These are phyloP conservation scores for Ceratocystis harringtonii DNA, from an alignment of 2,329 filamentous ascomycete species.

Conservation along the genomic window DNA sequence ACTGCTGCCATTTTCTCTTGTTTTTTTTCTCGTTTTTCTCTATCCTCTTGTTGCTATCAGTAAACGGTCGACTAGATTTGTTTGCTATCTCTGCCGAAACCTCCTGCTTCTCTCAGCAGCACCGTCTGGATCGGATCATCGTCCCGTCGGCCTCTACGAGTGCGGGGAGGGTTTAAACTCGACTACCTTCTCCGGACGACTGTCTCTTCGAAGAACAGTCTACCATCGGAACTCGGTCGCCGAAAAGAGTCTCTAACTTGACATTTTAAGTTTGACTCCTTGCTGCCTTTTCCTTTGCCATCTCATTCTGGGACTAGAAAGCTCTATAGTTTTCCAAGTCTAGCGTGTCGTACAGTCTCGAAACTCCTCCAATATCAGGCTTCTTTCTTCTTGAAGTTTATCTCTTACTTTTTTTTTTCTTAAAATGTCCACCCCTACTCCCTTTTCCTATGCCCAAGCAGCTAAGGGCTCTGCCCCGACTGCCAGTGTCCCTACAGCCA, in stretches of 20 bases:
- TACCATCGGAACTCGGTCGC: neutral
- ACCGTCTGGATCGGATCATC: constrained; percentile 12
- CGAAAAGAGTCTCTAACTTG: neutral
- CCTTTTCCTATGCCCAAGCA: constrained; percentile 91
- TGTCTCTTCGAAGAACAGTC: constrained; percentile 8
- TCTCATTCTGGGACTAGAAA: constrained; percentile 1
- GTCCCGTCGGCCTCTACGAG: constrained; percentile 15
- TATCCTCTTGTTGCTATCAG: neutral
- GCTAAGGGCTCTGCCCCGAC: constrained; percentile 43
- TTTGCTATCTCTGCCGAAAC: constrained; percentile 8
- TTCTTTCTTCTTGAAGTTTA: neutral
- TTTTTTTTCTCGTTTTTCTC: neutral
- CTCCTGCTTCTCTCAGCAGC: constrained; percentile 13
- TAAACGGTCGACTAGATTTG: constrained; percentile 8
- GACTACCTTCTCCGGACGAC: constrained; percentile 15
- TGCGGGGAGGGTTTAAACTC: constrained; percentile 16
- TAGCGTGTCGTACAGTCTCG: neutral
- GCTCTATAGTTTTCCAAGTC: neutral
- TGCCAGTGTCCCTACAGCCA: constrained; percentile 3
- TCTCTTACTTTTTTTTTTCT: neutral
- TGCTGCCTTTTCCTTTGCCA: neutral
- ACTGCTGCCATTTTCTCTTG: neutral
- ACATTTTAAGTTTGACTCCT: neutral
- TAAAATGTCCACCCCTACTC: constrained; percentile 39
- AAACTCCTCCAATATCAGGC: constrained; percentile 3